phyloP scores from a whole-genome alignment of 768 basidiomycete species.

The Suillus brevipes region DNA sequence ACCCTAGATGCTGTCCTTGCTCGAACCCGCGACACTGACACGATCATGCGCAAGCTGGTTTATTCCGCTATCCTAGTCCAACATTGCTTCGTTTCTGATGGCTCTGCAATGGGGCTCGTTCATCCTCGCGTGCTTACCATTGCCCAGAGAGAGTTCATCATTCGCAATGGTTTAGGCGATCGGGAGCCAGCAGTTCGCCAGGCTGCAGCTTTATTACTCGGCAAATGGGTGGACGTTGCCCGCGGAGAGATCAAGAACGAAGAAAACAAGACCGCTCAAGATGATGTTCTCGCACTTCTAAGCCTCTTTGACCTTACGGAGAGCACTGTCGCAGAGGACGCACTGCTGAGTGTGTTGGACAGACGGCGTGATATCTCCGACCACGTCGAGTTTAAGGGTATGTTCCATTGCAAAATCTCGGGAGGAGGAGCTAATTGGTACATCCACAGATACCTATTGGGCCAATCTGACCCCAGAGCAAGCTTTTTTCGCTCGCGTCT shows the following conservation, averaged over 20 bases:
- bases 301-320: conserved; percentile 59
- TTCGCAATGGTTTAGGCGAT: conserved; percentile 84
- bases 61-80: conserved; percentile 61
- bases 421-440: not conserved
- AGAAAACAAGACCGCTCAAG: conserved; percentile 31
- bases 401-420: conserved; percentile 17
- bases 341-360: conserved; percentile 70
- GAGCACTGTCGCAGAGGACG: conserved; percentile 68
- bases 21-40: conserved; percentile 80
- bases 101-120: conserved; percentile 49
- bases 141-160: conserved; percentile 72
- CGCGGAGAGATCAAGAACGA: conserved; percentile 41
- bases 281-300: conserved; percentile 50
- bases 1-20: conserved; percentile 70
- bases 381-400: conserved; percentile 68
- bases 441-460: conserved; percentile 69
- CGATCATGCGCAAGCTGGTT: conserved; percentile 68
- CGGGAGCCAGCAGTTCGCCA: conserved; percentile 71
- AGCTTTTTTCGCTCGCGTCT: conserved; percentile 81
- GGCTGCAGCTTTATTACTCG: conserved; percentile 72
- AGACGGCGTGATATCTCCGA: conserved; percentile 66
- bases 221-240: conserved; percentile 71
- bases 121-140: conserved; percentile 69
- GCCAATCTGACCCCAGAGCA: conserved; percentile 64
- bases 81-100: conserved; percentile 34